phyloP scores from a whole-genome alignment of 2,329 filamentous ascomycete species.

The Alternaria sp. region DNA sequence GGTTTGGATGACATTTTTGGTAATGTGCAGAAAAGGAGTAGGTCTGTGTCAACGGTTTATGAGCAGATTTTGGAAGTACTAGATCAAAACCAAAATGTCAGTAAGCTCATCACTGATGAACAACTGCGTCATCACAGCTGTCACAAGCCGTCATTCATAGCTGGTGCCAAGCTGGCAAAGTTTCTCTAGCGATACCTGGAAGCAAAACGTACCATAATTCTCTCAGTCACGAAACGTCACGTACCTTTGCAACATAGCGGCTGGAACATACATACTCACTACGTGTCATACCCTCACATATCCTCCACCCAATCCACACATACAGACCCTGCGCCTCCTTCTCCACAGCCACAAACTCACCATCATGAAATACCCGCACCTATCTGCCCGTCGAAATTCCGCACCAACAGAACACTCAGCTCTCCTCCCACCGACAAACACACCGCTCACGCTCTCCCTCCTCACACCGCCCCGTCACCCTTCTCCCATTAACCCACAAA shows the following conservation, averaged over 20 bases:
- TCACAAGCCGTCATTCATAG: background rate
- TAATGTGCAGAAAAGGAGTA: background rate
- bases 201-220: accelerated
- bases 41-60: accelerated
- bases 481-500: background rate
- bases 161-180: background rate
- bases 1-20: background rate
- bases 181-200: background rate
- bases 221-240: background rate
- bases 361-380: background rate
- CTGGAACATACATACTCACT: background rate
- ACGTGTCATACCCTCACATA: background rate
- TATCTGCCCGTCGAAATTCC: background rate
- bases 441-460: background rate
- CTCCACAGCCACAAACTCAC: background rate
- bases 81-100: no score
- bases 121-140: background rate
- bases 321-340: background rate
- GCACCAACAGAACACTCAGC: background rate
- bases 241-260: background rate
- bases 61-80: no score
- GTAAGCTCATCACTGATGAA: no score
- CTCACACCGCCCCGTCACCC: background rate
- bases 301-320: background rate
- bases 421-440: background rate